Evolutionary conservation across 495 filamentous ascomycete genomes (phyloP).

Genomic region (Lophiotrema nucula): DNA sequence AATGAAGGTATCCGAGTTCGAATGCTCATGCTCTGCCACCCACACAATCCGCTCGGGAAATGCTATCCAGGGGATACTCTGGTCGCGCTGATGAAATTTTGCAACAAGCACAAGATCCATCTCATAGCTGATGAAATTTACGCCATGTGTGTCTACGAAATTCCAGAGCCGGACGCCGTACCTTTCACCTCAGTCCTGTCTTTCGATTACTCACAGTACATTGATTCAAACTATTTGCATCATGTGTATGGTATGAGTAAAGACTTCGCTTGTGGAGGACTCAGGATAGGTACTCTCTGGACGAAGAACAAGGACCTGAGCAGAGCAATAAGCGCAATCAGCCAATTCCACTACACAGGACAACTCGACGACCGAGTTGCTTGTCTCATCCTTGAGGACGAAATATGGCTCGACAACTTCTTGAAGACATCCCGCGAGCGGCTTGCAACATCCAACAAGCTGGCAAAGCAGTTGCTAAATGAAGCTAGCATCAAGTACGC

Average conservation of each 20-base stretch:
- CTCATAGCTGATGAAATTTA: slow-evolving; percentile 66
- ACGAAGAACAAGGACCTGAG: slow-evolving; percentile 52
- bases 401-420: slow-evolving; percentile 25
- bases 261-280: slow-evolving; percentile 58
- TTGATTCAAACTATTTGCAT: slow-evolving; percentile 54
- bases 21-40: slow-evolving; percentile 55
- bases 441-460: slow-evolving; percentile 42
- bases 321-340: slow-evolving; percentile 47
- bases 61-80: slow-evolving; percentile 55
- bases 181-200: slow-evolving; percentile 55
- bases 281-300: slow-evolving; percentile 55
- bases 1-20: slow-evolving; percentile 18
- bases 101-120: slow-evolving; percentile 55
- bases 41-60: slow-evolving; percentile 60
- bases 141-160: slow-evolving; percentile 47
- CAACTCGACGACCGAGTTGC: slow-evolving; percentile 46
- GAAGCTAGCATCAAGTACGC: slow-evolving; percentile 45
- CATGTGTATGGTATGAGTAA: slow-evolving; percentile 62
- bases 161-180: neutral
- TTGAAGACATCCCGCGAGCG: slow-evolving; percentile 24
- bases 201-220: slow-evolving; percentile 48
- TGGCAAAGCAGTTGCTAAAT: slow-evolving; percentile 43
- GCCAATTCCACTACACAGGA: slow-evolving; percentile 48
- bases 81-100: slow-evolving; percentile 50
- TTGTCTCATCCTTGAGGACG: slow-evolving; percentile 47